Evolutionary conservation across 1,139 yeast species (phyloP).

Genomic region (Diutina pseudorugosa): DNA sequence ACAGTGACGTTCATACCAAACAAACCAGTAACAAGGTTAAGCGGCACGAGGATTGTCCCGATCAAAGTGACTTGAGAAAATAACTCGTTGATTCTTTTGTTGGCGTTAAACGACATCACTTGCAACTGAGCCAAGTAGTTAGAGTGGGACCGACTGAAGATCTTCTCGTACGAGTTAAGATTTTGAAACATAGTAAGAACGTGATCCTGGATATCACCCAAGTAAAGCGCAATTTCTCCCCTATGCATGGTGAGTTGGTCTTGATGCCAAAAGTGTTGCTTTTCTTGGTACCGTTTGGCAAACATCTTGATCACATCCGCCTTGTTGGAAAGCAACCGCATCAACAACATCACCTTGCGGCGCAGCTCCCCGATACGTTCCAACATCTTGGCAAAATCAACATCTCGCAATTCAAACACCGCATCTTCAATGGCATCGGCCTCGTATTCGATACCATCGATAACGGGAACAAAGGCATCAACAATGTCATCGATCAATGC

Average conservation of each 20-base stretch:
- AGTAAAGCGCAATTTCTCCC: conserved; percentile 73
- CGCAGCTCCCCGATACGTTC: conserved; percentile 81
- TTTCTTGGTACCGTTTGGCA: conserved; percentile 49
- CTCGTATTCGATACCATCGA: conserved; percentile 67
- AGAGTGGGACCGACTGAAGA: conserved; percentile 82
- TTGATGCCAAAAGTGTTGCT: neutral
- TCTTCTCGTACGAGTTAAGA: conserved; percentile 80
- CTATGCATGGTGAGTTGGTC: conserved; percentile 31
- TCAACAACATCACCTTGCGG: conserved; percentile 80
- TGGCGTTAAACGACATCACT: conserved; percentile 80
- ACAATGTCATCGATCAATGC: conserved; percentile 91
- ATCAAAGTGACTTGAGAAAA: conserved; percentile 79
- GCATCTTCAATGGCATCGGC: conserved; percentile 2
- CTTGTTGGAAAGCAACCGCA: conserved; percentile 83
- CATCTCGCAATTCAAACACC: neutral
- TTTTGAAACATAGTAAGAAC: conserved; percentile 92
- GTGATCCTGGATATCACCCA: conserved; percentile 98
- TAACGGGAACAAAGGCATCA: conserved; percentile 84
- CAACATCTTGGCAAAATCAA: conserved; percentile 41
- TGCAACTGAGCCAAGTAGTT: conserved; percentile 90
- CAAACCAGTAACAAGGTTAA: conserved; percentile 81
- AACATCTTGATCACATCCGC: conserved; percentile 97
- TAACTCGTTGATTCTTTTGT: conserved; percentile 75
- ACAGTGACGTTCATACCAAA: conserved; percentile 94
- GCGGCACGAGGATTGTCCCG: conserved; percentile 85